Base-by-base conservation (phyloP, 257 asterid species). In the Penstemon eatonii region DNA sequence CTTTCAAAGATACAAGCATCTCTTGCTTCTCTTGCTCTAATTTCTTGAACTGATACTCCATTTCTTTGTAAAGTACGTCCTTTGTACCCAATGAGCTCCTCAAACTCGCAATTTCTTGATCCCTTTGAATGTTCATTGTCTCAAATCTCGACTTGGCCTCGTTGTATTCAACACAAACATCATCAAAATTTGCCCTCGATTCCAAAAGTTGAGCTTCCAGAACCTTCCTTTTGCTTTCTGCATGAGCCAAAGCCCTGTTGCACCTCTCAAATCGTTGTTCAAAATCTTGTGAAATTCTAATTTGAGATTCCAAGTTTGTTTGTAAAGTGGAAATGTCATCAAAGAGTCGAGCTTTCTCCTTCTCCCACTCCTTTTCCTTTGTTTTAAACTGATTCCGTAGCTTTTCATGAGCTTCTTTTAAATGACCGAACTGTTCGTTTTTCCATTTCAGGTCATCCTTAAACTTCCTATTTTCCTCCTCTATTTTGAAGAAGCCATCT, bases 391-490 rank as follows among this genome's bases (percentile, higher is more conserved):
- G 74, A 72, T 65, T 75, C 7, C 73, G 75, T 69, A 89, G 89
- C 80, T 85, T 86, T 63, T 81, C 73, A 69, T 92, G 87, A 73
- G 96, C 96, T 76, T 89, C 96, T 74, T 87, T 83, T 72, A 92
- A 74, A 76, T 86, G 98, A 71, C 71, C 67, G 66, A 92, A 92
- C 76, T 88, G 96, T 71, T 92, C 98, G 73, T 80, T 92, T 84
- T 87, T 89, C 96, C 96, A 89, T 73, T 92, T 89, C 77, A 92
- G 83, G 81, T 85, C 89, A 71, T 86, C 85, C 72, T 85, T 84
- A 33, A 78, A 64, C 79, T 79, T 89, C 72, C 60, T 82, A 41
- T 73, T 86, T 62, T 83, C 89, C 52, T 85, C 95, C 80, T 86
- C 96, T 19, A 86, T 68, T 71, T 80, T 75, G 50, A 63, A 66